Percentiles rank a stretch among this genome's conserved stretches.
These are phyloP conservation scores for Draba incana DNA, from an alignment of 345 rosid genomes.

Conservation along the genomic window DNA sequence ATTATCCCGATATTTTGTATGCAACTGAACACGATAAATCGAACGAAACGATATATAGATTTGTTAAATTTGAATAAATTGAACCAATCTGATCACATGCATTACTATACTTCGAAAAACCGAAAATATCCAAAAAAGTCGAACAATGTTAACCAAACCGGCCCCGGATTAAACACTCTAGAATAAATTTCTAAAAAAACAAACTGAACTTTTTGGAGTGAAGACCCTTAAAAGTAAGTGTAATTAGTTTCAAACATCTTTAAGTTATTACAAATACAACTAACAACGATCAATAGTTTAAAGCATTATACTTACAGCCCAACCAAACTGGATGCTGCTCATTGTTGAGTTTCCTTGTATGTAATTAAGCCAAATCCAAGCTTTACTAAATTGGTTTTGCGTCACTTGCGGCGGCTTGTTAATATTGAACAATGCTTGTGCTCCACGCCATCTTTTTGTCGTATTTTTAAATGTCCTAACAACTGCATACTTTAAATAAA, in stretches of 20 bases:
- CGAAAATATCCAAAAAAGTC: too few relatives aligned
- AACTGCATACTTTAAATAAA: slow-evolving; percentile 33
- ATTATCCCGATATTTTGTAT: slow-evolving; percentile 23
- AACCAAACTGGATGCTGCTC: slow-evolving; percentile 37
- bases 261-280: neutral
- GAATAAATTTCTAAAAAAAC: too few relatives aligned
- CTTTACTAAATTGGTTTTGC: slow-evolving; percentile 29
- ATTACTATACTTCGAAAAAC: too few relatives aligned
- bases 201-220: neutral
- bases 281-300: neutral
- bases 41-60: neutral
- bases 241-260: neutral
- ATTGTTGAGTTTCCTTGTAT: slow-evolving; percentile 9
- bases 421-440: slow-evolving; percentile 35
- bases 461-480: slow-evolving; percentile 30
- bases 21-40: neutral
- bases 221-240: neutral
- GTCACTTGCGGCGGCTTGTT: slow-evolving; percentile 23
- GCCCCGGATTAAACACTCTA: too few relatives aligned
- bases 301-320: slow-evolving; percentile 33
- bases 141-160: too few relatives aligned
- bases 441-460: slow-evolving; percentile 37
- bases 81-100: neutral
- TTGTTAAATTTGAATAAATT: neutral
- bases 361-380: slow-evolving; percentile 40